A percentile compares a stretch with the other conserved stretches of the same genome.
phyloP scores from a whole-genome alignment of 75 land plant species.

The Chamaecyparis obtusa region DNA sequence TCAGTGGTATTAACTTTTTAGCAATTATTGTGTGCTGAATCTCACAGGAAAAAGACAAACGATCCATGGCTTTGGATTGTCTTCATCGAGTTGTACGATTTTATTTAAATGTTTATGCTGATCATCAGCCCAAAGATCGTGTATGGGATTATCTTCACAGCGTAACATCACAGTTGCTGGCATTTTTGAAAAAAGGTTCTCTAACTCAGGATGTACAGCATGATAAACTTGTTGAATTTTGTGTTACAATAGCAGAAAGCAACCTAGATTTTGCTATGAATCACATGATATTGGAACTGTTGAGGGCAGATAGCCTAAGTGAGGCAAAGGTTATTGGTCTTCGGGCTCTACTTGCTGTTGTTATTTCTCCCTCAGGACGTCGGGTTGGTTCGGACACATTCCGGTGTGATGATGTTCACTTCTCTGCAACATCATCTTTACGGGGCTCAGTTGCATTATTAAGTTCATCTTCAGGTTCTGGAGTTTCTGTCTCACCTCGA shows the following conservation, averaged over 20 bases:
- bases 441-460: constrained; percentile 37
- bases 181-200: constrained; percentile 82
- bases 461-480: constrained; percentile 34
- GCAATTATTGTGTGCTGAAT: neutral
- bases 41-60: constrained; percentile 88
- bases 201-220: constrained; percentile 97
- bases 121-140: constrained; percentile 53
- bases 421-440: constrained; percentile 36
- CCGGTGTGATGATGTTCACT: constrained; percentile 39
- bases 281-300: constrained; percentile 90
- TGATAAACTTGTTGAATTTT: constrained; percentile 97
- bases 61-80: constrained; percentile 97
- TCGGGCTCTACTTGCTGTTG: constrained; percentile 87
- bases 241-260: constrained; percentile 94
- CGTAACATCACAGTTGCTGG: constrained; percentile 88
- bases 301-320: constrained; percentile 76
- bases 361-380: constrained; percentile 73
- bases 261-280: constrained; percentile 98
- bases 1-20: neutral
- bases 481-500: constrained; percentile 17
- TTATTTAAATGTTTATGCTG: constrained; percentile 86
- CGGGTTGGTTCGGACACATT: constrained; percentile 75
- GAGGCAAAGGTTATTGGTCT: constrained; percentile 99
- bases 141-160: constrained; percentile 98
- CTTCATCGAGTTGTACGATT: constrained; percentile 94